phyloP scores from a whole-genome alignment of 225 moss, liverwort and hornwort species.

The Thuidium tamariscinum region DNA sequence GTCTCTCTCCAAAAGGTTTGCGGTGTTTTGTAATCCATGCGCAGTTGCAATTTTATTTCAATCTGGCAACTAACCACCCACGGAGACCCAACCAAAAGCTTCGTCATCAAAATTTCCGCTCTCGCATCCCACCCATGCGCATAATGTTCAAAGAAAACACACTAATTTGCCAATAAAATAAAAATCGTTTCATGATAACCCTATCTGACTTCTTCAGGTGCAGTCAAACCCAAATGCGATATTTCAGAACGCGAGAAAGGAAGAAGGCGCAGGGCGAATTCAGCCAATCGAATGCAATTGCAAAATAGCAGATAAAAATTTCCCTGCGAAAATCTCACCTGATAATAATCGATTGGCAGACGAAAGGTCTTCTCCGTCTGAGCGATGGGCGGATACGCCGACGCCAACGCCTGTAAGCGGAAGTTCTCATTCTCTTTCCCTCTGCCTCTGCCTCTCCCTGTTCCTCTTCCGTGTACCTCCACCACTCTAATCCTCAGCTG shows the following conservation, averaged over 20 bases:
- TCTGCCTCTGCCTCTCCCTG: background rate
- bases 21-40: background rate
- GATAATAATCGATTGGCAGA: slow-evolving; percentile 89
- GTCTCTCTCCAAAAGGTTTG: background rate
- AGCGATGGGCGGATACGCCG: slow-evolving; percentile 75
- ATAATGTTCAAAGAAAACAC: background rate
- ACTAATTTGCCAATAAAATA: background rate
- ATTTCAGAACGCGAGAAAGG: background rate
- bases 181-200: background rate
- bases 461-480: background rate
- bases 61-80: background rate
- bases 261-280: background rate
- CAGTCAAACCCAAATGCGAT: background rate
- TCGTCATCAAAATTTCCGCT: background rate
- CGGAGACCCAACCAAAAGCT: background rate
- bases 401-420: slow-evolving; percentile 42
- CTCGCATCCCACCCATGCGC: background rate
- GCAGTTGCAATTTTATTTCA: background rate
- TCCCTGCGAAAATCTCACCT: slow-evolving; percentile 24
- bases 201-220: background rate
- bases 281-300: background rate
- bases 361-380: slow-evolving; percentile 80
- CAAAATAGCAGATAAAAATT: background rate
- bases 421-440: background rate
- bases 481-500: background rate